phyloP scores from a whole-genome alignment of 495 filamentous ascomycete genomes.

The Penicillium riverlandense region DNA sequence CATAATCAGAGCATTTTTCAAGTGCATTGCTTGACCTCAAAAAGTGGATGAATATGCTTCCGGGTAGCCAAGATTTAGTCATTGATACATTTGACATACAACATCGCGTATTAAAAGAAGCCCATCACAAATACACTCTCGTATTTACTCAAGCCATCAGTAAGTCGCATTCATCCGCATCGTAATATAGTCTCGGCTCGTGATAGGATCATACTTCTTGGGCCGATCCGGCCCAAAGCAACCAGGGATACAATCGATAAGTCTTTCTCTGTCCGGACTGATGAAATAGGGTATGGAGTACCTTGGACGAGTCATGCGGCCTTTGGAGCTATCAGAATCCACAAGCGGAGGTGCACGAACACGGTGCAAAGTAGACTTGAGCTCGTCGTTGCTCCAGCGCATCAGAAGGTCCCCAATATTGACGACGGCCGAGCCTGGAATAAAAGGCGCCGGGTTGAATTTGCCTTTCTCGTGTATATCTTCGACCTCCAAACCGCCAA shows the following conservation, averaged over 20 bases:
- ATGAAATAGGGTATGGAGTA: slow-evolving; percentile 51
- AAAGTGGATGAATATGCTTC: no score
- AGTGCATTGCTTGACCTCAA: no score
- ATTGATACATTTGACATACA: no score
- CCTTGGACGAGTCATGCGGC: slow-evolving; percentile 28
- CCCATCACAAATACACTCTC: no score
- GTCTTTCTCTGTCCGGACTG: slow-evolving; percentile 35
- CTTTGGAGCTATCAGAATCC: slow-evolving; percentile 5
- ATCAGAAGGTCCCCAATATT: slow-evolving; percentile 21
- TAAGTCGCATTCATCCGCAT: slow-evolving; percentile 4
- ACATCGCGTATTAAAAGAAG: no score
- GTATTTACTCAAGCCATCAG: background rate
- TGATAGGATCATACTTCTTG: slow-evolving; percentile 23
- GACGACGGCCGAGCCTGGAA: slow-evolving; percentile 31
- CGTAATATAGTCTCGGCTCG: slow-evolving; percentile 1
- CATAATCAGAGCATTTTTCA: no score
- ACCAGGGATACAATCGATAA: slow-evolving; percentile 41
- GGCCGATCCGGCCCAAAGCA: slow-evolving; percentile 23
- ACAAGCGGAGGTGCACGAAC: slow-evolving; percentile 27
- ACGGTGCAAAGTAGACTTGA: slow-evolving; percentile 40
- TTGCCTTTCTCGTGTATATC: slow-evolving; percentile 24
- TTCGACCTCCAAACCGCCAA: slow-evolving; percentile 46
- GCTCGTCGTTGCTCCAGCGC: slow-evolving; percentile 21
- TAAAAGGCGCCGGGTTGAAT: slow-evolving; percentile 36
- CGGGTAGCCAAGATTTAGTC: no score